phyloP scores from a whole-genome alignment of 139 green algal genomes.

The Edaphochlamys debaryana region DNA sequence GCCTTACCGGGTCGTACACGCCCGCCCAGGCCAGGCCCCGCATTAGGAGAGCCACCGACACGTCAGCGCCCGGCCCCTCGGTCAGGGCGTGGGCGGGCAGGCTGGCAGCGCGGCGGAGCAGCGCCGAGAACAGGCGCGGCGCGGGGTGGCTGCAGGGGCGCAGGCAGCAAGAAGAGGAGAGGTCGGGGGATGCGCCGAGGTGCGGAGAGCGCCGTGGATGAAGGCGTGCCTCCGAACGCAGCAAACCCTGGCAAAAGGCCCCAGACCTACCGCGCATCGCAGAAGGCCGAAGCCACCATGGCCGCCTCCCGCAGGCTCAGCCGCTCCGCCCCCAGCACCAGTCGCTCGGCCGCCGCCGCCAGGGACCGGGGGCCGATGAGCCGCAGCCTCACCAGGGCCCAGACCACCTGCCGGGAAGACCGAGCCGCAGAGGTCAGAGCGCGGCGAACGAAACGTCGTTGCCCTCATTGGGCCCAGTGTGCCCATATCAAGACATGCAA shows the following conservation, averaged over 20 bases:
- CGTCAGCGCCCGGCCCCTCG: slow-evolving; percentile 1
- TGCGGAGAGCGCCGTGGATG: no score
- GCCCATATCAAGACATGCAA: no score
- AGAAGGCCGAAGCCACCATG: slow-evolving; percentile 35
- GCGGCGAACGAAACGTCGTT: no score
- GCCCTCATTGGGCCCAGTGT: no score
- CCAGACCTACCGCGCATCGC: no score
- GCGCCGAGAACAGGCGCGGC: slow-evolving; percentile 14
- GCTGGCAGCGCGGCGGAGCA: neutral
- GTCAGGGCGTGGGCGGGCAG: neutral
- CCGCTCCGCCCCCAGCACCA: neutral
- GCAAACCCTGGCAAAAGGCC: no score
- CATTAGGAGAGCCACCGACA: slow-evolving; percentile 26
- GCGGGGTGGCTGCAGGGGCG: neutral
- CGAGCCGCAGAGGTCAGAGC: no score
- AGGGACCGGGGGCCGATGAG: neutral
- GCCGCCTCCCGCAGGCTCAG: slow-evolving; percentile 31
- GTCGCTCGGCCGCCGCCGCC: neutral
- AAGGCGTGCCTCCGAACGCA: no score
- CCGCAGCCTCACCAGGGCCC: neutral
- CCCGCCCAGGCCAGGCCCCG: slow-evolving; percentile 28
- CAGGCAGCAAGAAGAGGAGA: neutral
- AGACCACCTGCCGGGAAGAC: slow-evolving; percentile 22
- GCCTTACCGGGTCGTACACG: slow-evolving; percentile 20
- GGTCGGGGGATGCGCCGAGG: no score